These are phyloP conservation scores for Paramyrothecium sp. DNA, from an alignment of 2,329 filamentous ascomycete species.

Conservation along the genomic window DNA sequence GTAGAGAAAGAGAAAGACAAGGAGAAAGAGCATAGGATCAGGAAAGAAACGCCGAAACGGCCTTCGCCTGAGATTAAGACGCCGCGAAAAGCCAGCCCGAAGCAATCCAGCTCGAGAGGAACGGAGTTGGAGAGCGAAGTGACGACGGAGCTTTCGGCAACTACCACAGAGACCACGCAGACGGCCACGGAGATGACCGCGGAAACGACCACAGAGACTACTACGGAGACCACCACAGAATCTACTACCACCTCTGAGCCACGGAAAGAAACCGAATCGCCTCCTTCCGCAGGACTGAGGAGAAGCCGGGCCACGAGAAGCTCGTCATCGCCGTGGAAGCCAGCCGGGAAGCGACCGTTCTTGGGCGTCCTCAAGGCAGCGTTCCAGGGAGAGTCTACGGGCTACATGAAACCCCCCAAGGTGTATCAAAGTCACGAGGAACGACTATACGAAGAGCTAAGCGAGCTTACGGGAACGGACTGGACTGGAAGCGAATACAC, in stretches of 20 bases:
- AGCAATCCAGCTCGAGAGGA: neutral
- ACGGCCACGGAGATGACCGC: neutral
- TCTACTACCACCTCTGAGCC: constrained; percentile 13
- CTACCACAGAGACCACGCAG: constrained; percentile 8
- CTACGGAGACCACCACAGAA: neutral
- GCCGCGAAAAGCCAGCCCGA: constrained; percentile 4
- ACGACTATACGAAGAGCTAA: constrained; percentile 23
- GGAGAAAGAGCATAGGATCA: constrained; percentile 4
- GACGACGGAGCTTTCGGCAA: neutral
- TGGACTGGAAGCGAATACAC: neutral
- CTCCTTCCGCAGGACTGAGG: constrained; percentile 43
- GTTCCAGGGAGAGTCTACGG: constrained; percentile 60
- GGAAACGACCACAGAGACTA: neutral
- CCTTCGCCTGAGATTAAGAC: neutral
- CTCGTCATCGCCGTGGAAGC: constrained; percentile 47
- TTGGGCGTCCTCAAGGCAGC: constrained; percentile 60
- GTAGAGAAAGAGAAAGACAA: too few relatives aligned
- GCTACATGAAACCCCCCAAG: constrained; percentile 41
- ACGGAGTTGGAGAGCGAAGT: neutral
- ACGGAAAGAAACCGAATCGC: constrained; percentile 23
- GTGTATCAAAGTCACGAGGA: constrained; percentile 50
- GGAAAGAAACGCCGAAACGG: constrained; percentile 4
- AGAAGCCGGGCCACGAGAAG: constrained; percentile 56
- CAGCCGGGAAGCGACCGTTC: constrained; percentile 47
- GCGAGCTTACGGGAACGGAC: neutral